Base-by-base conservation (phyloP, 306 rosid genomes). In the Lagenaria siceraria region DNA sequence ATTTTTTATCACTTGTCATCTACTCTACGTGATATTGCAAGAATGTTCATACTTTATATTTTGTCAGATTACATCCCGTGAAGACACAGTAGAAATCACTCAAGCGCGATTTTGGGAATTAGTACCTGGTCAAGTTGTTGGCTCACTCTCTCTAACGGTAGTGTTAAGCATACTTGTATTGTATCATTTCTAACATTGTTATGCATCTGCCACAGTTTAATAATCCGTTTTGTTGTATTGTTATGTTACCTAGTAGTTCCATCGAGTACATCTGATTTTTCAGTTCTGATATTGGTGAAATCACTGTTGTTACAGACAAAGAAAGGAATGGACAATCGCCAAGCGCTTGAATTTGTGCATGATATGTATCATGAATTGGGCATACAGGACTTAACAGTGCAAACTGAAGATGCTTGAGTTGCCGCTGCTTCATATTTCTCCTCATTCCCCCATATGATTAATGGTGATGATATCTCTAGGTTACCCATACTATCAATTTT, bases 61-160 rank as follows among this genome's bases (percentile, higher is more conserved):
- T 69, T 69, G 17, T 19, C 77, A 95, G 99, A 86, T 92, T 81
- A 18, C 87, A 80, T 89, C 97, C 63, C 88, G 51, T 0, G 98
- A 92, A 85, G 99, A 92, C 78, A 87, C 87, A 55, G 29, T 86
- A 65, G 98, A 92, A 84, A 90, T 96, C 76, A 78, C 91, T 58
- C 90, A 85, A 77, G 90, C 91, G 55, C 97, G 92, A 38, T 96
- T 96, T 81, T 96, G 98, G 99, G 99, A 92, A 81, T 78, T 89
- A 75, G 97, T 95, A 83, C 99, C 99, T 8, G 98, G 98, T 81
- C 91, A 88, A 75, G 93, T 88, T 76, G 88, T 90, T 79, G 97
- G 97, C 75, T 95, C 93, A 64, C 80, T 95, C 66, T 78, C 90
- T 48, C 71, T 92, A 80, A 91, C 81, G 99, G 98, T 87, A 69